Evolutionary conservation across 768 basidiomycete species (phyloP).

Genomic region (Leccinum variicolor): DNA sequence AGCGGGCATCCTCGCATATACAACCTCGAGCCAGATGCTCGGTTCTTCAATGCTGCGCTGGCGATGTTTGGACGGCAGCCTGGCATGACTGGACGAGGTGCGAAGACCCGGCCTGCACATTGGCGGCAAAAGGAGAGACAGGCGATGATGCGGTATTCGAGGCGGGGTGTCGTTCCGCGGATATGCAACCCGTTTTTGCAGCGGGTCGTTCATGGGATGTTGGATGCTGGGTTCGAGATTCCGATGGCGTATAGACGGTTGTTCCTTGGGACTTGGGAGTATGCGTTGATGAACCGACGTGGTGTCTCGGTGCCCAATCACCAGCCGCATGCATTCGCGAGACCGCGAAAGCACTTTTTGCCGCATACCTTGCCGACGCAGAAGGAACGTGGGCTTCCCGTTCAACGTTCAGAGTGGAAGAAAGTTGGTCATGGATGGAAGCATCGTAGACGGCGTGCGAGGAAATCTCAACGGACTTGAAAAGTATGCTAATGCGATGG

Average conservation of each 20-base stretch:
- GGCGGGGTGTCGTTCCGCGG: constrained; percentile 21
- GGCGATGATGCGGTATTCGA: constrained; percentile 28
- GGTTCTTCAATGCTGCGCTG: constrained; percentile 65
- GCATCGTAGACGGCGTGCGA: constrained; percentile 8
- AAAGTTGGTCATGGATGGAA: constrained; percentile 18
- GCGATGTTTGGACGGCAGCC: constrained; percentile 36
- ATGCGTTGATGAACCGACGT: constrained; percentile 16
- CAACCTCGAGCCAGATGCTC: constrained; percentile 51
- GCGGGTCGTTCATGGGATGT: constrained; percentile 38
- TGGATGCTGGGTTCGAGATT: constrained; percentile 36
- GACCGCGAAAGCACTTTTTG: constrained; percentile 17
- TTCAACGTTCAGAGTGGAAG: constrained; percentile 28
- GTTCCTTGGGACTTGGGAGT: constrained; percentile 36
- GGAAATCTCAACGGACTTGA: constrained; percentile 16
- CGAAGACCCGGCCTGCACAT: constrained; percentile 16
- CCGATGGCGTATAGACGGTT: constrained; percentile 39
- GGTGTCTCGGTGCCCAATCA: constrained; percentile 12
- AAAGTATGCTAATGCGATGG: constrained; percentile 19
- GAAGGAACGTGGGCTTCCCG: constrained; percentile 36
- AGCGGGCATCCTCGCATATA: constrained; percentile 28
- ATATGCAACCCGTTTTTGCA: constrained; percentile 35
- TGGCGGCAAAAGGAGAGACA: constrained; percentile 31
- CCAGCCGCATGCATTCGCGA: constrained; percentile 29
- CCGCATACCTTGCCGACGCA: constrained; percentile 23
- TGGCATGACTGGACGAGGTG: constrained; percentile 15